phyloP scores from a whole-genome alignment of 768 basidiomycete species.

The Tulasnella calospora region DNA sequence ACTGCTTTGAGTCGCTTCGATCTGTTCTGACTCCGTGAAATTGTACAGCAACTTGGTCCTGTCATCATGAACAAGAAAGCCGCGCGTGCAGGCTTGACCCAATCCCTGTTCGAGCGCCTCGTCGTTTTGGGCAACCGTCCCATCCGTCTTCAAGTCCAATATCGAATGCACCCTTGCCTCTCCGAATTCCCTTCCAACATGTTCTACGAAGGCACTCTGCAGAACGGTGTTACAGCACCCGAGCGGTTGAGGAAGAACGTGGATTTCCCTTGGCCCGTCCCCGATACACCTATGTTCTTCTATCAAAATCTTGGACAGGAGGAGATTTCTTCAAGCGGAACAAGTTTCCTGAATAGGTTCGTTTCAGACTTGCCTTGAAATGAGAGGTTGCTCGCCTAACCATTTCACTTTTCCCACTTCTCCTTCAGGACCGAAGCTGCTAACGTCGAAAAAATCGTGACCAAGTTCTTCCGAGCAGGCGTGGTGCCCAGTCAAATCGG shows the following conservation, averaged over 20 bases:
- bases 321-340: constrained; percentile 97
- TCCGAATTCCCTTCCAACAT: constrained; percentile 99
- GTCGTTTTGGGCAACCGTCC: constrained; percentile 93
- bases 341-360: constrained; percentile 92
- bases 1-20: neutral
- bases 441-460: constrained; percentile 99
- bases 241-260: constrained; percentile 96
- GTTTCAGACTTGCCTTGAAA: constrained; percentile 29
- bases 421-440: constrained; percentile 86
- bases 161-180: constrained; percentile 99
- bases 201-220: constrained; percentile 99
- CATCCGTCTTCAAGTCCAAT: constrained; percentile 97
- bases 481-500: constrained; percentile 94
- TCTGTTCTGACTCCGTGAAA: constrained; percentile 7
- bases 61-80: constrained; percentile 99
- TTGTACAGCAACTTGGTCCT: constrained; percentile 79
- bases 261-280: constrained; percentile 97
- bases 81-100: constrained; percentile 95
- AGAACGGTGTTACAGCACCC: constrained; percentile 98
- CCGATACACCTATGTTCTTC: constrained; percentile 99
- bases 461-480: constrained; percentile 99
- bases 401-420: constrained; percentile 2
- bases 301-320: constrained; percentile 99
- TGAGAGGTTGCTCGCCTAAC: neutral
- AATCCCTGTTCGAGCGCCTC: constrained; percentile 95